These are phyloP conservation scores for Wallacemonas sp. DNA, from an alignment of 208 protist genomes.

Conservation along the genomic window DNA sequence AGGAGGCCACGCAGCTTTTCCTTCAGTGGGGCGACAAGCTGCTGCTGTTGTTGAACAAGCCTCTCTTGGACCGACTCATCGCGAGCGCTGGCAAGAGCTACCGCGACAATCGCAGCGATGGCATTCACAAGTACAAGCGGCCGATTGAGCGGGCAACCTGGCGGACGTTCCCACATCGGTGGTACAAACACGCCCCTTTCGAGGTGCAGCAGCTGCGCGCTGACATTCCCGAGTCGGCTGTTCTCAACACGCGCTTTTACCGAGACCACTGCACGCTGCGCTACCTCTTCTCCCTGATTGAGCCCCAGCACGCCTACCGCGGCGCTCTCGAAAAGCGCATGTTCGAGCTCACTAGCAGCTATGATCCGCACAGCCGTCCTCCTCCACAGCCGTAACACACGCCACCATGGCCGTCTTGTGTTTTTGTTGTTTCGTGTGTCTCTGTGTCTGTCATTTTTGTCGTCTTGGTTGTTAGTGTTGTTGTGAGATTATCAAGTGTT, in stretches of 20 bases:
- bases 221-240: constrained; percentile 70
- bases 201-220: constrained; percentile 89
- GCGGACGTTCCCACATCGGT: constrained; percentile 79
- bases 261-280: constrained; percentile 79
- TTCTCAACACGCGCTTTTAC: constrained; percentile 79
- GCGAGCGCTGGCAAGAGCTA: constrained; percentile 68
- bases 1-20: constrained; percentile 67
- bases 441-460: too few species aligned
- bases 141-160: constrained; percentile 64
- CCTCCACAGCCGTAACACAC: too few species aligned
- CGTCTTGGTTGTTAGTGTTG: too few species aligned
- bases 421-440: too few species aligned
- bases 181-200: constrained; percentile 90
- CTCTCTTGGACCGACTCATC: constrained; percentile 76
- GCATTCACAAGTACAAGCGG: constrained; percentile 52
- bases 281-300: constrained; percentile 82
- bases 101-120: constrained; percentile 65
- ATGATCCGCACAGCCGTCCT: constrained; percentile 42
- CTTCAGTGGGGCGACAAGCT: constrained; percentile 82
- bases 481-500: too few species aligned
- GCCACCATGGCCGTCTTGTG: too few species aligned
- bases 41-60: constrained; percentile 69
- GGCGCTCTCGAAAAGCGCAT: constrained; percentile 62
- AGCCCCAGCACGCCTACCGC: constrained; percentile 77
- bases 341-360: constrained; percentile 58